These are phyloP conservation scores for Powellomyces hirtus DNA, from an alignment of 192 early-diverging fungal genomes.

Conservation along the genomic window DNA sequence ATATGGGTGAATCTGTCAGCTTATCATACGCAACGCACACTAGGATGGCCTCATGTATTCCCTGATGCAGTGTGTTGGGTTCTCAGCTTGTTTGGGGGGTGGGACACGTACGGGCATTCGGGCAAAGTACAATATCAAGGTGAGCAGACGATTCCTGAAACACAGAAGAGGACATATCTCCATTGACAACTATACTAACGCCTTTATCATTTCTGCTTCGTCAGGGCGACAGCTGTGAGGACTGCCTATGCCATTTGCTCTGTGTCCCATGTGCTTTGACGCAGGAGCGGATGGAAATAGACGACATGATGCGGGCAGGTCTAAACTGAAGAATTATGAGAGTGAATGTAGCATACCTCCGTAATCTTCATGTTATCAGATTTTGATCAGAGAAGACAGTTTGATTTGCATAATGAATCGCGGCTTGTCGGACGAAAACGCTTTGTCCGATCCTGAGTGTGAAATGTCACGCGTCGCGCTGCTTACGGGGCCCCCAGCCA, in stretches of 20 bases:
- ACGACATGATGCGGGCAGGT: slow-evolving; percentile 12
- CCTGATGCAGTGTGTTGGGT: not conserved
- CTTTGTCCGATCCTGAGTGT: no score
- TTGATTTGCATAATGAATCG: no score
- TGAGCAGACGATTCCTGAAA: not conserved
- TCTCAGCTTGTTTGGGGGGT: slow-evolving; percentile 17
- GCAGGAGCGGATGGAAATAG: slow-evolving; percentile 31
- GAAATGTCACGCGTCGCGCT: no score
- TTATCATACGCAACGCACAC: not conserved
- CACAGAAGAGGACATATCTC: not conserved
- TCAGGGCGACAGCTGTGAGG: slow-evolving; percentile 13
- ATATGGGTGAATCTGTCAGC: not conserved
- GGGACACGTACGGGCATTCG: slow-evolving; percentile 7
- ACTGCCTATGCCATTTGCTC: slow-evolving; percentile 1
- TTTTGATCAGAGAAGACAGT: no score
- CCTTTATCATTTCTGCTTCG: not conserved
- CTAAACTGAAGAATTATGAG: not conserved
- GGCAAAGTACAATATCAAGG: slow-evolving; percentile 23
- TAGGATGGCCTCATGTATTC: slow-evolving; percentile 18
- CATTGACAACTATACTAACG: not conserved
- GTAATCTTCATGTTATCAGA: no score
- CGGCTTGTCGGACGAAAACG: no score
- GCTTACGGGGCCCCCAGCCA: no score
- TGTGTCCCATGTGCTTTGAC: slow-evolving; percentile 32
- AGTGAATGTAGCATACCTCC: no score